These are phyloP conservation scores for Cerrena zonata DNA, from an alignment of 1,284 basidiomycete genomes.

Conservation along the genomic window DNA sequence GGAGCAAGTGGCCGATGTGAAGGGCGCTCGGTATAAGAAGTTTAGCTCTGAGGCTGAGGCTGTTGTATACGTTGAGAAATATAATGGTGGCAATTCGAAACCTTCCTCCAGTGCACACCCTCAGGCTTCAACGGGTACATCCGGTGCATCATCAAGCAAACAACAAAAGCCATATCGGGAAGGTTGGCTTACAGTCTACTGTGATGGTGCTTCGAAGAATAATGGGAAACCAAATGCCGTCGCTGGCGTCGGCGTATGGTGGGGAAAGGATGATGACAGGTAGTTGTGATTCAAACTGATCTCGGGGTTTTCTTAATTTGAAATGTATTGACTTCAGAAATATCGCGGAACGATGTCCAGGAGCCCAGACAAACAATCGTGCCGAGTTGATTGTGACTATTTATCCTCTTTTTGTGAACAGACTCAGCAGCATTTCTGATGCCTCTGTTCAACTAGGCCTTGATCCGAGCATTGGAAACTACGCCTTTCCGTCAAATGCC, in stretches of 20 bases:
- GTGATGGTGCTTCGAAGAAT: slow-evolving; percentile 73
- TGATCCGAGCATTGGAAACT: slow-evolving; percentile 66
- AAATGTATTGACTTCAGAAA: slow-evolving; percentile 60
- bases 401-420: background rate
- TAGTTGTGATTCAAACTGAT: slow-evolving; percentile 21
- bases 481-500: slow-evolving; percentile 46
- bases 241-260: slow-evolving; percentile 77
- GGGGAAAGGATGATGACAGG: slow-evolving; percentile 59
- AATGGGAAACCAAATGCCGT: slow-evolving; percentile 59
- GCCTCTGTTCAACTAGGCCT: slow-evolving; percentile 49
- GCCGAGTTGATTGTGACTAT: slow-evolving; percentile 70
- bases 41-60: slow-evolving; percentile 52
- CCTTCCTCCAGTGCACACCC: background rate
- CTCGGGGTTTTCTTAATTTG: slow-evolving; percentile 4
- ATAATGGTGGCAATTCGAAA: slow-evolving; percentile 2
- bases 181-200: slow-evolving; percentile 50
- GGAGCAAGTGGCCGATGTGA: slow-evolving; percentile 52
- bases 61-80: slow-evolving; percentile 24
- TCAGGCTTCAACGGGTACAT: slow-evolving; percentile 2
- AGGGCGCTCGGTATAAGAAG: slow-evolving; percentile 58
- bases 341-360: slow-evolving; percentile 72
- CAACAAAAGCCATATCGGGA: slow-evolving; percentile 5
- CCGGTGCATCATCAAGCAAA: slow-evolving; percentile 5
- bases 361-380: slow-evolving; percentile 81
- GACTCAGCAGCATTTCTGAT: too few relatives aligned